Evolutionary conservation across 306 rosid species (phyloP), one percentile per base, ranked within the genome.

Genomic region (Cicer pinnatifidum): DNA sequence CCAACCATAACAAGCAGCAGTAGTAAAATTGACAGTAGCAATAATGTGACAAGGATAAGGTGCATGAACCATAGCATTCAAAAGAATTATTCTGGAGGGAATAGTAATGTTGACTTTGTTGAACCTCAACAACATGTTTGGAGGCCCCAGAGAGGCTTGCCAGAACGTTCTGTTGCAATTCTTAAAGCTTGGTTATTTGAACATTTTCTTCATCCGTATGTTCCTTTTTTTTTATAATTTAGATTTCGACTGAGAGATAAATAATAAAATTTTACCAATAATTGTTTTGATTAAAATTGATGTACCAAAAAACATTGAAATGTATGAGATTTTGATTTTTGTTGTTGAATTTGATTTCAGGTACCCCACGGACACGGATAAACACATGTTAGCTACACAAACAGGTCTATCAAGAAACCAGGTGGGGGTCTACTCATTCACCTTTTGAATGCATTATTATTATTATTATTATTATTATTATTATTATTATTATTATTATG

Each of bases 171-270:
- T 0, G 99, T 94, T 70, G 90, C 97, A 9, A 80, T 94, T 71
- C 97, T 94, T 16, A 78, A 90, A 75, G 91, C 99, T 69, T 94
- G 99, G 99, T 86, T 94, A 15, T 94, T 94, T 63, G 99, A 94
- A 57, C 97, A 94, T 87, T 94, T 94, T 83, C 99, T 94, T 85
- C 99, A 94, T 75, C 99, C 99, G 99, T 94, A 89, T 40, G 94
- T 67, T 23, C 33, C 33, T 23, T 23, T 23, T 23, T 23, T 20
- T 23, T 23, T 3, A 23, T 23, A 23, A 3, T 23, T 3, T 23
- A 3, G 0, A 2, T 23, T 23, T 23, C 28, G 28, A 20, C 2
- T 0, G 2, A 20, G 28, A 20, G 28, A 20, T 20, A 20, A 20
- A 20, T 20, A 20, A 20, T 20, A 20, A 20, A 20, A 2, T 23